These are phyloP conservation scores for Prosopis cineraria DNA, from an alignment of 306 rosid species.

Conservation along the genomic window DNA sequence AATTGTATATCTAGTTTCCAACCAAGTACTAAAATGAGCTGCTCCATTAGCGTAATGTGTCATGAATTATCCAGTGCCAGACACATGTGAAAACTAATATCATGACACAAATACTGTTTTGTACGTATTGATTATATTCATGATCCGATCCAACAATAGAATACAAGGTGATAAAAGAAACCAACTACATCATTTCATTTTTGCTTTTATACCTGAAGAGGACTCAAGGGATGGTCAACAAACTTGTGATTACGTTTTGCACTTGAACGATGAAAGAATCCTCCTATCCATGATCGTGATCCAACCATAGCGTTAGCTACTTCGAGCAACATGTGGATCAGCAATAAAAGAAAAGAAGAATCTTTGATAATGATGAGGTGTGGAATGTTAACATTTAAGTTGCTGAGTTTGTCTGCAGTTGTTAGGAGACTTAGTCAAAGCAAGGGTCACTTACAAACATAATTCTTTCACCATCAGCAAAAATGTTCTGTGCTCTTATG, in stretches of 20 bases:
- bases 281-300: constrained; percentile 90
- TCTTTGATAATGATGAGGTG: neutral
- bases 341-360: constrained; percentile 29
- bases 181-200: neutral
- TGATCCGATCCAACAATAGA: neutral
- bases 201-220: constrained; percentile 64
- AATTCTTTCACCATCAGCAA: neutral
- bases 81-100: neutral
- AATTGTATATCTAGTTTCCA: neutral
- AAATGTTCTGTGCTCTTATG: neutral
- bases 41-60: neutral
- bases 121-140: neutral
- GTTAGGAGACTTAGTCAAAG: neutral
- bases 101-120: neutral
- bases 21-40: neutral
- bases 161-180: neutral
- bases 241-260: constrained; percentile 54
- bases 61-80: neutral
- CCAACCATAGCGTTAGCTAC: constrained; percentile 97
- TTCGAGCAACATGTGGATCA: constrained; percentile 43
- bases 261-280: constrained; percentile 65
- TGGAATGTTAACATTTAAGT: constrained; percentile 4
- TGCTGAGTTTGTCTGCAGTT: constrained; percentile 3
- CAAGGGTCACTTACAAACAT: neutral
- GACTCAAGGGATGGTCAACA: constrained; percentile 59